Percentiles rank a stretch among this genome's conserved stretches.
Conservation (phyloP, 441 rosid species). For the Aquilaria agallochum region DNA sequence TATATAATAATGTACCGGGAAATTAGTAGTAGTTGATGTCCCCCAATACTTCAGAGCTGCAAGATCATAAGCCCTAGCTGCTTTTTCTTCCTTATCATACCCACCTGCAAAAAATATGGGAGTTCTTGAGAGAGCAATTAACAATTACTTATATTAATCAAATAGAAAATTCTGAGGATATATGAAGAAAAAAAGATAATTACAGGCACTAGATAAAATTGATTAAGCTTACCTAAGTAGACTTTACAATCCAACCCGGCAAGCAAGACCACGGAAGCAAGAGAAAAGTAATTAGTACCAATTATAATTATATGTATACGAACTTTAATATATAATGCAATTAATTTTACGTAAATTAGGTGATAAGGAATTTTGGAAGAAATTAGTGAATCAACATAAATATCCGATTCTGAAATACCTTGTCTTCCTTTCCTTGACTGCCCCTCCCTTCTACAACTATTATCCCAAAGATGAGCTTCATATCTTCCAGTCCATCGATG, state of each 20-base stretch:
- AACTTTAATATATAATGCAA: neutral
- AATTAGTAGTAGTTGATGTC: constrained; percentile 88
- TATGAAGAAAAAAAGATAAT: neutral
- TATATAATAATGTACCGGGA: constrained; percentile 43
- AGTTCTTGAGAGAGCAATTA: no score
- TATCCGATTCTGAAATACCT: constrained; percentile 33
- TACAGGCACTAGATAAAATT: neutral
- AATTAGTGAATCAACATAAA: neutral
- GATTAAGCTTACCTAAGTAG: constrained; percentile 68
- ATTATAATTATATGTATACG: neutral
- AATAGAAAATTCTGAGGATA: neutral
- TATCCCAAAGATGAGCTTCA: constrained; percentile 99
- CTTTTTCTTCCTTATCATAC: constrained; percentile 99
- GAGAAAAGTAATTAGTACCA: constrained; percentile 15
- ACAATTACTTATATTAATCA: no score
- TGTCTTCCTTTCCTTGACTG: constrained; percentile 99
- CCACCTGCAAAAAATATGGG: constrained; percentile 51
- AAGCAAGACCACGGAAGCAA: constrained; percentile 19
- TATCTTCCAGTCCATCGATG: constrained; percentile 99
- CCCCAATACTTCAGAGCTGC: constrained; percentile 99
- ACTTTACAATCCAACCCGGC: constrained; percentile 40
- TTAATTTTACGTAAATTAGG: neutral
- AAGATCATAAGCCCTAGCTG: constrained; percentile 94
- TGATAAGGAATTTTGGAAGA: constrained; percentile 1
- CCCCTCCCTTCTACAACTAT: constrained; percentile 98